Conservation (phyloP, 345 rosid genomes). For the Eucalyptus tenuipes region DNA sequence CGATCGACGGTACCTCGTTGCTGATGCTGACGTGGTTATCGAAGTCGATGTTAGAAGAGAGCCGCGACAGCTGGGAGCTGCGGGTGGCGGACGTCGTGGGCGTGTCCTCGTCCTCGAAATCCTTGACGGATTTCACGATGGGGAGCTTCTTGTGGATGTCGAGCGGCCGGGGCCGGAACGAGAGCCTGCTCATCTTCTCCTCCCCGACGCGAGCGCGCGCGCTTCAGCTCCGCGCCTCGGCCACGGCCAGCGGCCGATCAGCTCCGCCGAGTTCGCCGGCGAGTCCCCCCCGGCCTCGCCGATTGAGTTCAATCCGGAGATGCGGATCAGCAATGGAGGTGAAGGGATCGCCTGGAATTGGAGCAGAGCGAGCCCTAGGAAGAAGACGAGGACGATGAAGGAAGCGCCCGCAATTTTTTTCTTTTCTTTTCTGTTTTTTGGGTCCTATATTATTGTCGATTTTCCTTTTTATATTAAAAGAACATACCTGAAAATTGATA, state of each 20-base stretch:
- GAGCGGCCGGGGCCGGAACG: slow-evolving; percentile 89
- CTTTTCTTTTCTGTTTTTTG: not conserved
- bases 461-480: not conserved
- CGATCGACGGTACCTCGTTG: not conserved
- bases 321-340: not conserved
- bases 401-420: not conserved
- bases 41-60: slow-evolving; percentile 12
- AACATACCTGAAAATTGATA: not conserved
- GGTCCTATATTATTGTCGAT: not conserved
- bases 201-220: not conserved
- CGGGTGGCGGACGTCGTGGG: slow-evolving; percentile 64
- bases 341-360: not conserved
- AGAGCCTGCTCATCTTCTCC: slow-evolving; percentile 73
- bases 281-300: not conserved
- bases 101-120: slow-evolving; percentile 92
- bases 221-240: not conserved
- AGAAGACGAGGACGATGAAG: not conserved
- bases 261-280: not conserved
- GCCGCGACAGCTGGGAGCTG: slow-evolving; percentile 62
- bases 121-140: slow-evolving; percentile 76
- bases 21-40: not conserved
- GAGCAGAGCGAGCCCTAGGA: not conserved
- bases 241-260: not conserved
- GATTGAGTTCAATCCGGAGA: not conserved
- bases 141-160: slow-evolving; percentile 98